A percentile compares a stretch with the other conserved stretches of the same genome.
phyloP scores from a whole-genome alignment of 306 rosid species.

The Lagenaria siceraria region DNA sequence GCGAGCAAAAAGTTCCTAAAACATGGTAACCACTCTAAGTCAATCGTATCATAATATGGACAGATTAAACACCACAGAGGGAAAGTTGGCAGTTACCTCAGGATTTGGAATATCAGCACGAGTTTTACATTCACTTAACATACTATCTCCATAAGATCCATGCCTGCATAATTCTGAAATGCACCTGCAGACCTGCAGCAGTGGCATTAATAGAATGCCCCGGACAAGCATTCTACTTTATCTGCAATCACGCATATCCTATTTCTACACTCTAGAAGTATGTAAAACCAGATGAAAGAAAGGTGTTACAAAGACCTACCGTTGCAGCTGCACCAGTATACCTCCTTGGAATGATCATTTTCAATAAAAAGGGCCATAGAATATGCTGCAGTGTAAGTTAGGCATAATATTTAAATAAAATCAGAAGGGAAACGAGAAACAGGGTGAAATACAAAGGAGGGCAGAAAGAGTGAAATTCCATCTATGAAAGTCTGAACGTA shows the following conservation, averaged over 20 bases:
- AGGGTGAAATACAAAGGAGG: neutral
- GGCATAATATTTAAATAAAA: neutral
- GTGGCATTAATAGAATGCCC: neutral
- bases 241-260: neutral
- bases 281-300: neutral
- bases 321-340: constrained; percentile 84
- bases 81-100: constrained; percentile 35
- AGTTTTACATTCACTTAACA: constrained; percentile 67
- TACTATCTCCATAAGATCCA: constrained; percentile 40
- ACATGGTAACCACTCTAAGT: constrained; percentile 10
- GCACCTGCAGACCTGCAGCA: constrained; percentile 85
- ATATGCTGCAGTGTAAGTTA: constrained; percentile 46
- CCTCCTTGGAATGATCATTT: constrained; percentile 68
- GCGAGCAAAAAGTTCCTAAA: constrained; percentile 86
- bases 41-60: neutral
- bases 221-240: neutral
- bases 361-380: constrained; percentile 94
- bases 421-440: neutral
- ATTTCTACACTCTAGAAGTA: neutral
- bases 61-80: neutral
- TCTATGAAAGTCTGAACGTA: neutral
- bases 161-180: constrained; percentile 87
- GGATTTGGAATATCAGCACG: constrained; percentile 69
- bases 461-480: constrained; percentile 5
- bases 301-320: constrained; percentile 23